Conservation (phyloP, 345 rosid genomes). For the Rhizophora apiculata region DNA sequence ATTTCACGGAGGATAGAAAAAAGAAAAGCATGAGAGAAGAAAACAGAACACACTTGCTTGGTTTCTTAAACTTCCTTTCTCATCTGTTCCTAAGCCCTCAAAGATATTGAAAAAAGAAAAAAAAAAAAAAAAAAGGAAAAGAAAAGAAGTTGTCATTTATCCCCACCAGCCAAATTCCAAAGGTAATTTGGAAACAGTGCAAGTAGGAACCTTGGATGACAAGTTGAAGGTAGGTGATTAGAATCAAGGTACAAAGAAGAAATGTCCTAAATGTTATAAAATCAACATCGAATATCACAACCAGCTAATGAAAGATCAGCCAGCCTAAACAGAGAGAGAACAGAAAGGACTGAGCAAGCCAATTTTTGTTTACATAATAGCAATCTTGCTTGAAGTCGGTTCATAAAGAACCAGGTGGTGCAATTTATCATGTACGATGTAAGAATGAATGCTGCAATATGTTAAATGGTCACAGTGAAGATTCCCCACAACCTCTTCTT, state of each 20-base stretch:
- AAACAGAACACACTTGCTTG: too few relatives aligned
- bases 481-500: slow-evolving; percentile 63
- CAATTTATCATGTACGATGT: not conserved
- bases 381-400: not conserved
- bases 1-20: not conserved
- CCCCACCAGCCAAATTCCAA: not conserved
- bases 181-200: not conserved
- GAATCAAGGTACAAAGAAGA: not conserved
- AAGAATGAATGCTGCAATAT: not conserved
- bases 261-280: not conserved
- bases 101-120: too few relatives aligned
- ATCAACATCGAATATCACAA: too few relatives aligned
- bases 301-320: too few relatives aligned
- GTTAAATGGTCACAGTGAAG: not conserved
- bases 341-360: too few relatives aligned
- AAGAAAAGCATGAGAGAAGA: not conserved
- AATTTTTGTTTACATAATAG: not conserved
- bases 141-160: not conserved
- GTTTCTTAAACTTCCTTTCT: not conserved
- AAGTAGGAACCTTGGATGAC: not conserved
- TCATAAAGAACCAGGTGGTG: not conserved
- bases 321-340: too few relatives aligned
- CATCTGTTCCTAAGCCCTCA: not conserved
- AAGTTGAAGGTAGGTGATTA: not conserved
- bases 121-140: too few relatives aligned